Base-by-base conservation (phyloP, 805 yeast species). In the Grigorovia humatica region DNA sequence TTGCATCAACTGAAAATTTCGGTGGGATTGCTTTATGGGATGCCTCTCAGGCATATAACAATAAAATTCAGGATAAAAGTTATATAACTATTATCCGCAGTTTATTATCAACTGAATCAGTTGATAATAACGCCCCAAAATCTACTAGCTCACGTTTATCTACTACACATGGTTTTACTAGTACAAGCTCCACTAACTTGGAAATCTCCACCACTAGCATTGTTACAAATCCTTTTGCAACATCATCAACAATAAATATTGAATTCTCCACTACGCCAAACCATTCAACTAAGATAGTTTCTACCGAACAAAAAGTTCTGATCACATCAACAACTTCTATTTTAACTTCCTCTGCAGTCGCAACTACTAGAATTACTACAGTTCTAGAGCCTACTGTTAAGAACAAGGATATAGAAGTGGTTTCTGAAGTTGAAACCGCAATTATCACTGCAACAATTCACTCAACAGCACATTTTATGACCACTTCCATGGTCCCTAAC, bases 1-100 rank as follows among this genome's bases (percentile, higher is more conserved):
- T 90, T 58, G 86, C 88, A 15, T 73, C 83, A 9, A 80, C 79
- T 56, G 78, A 78, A 18, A 75, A 76, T 59, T 85, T 89, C 63
- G 96, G 95, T 49, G 98, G 98, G 56, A 76, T 90, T 61, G 80
- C 84, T 76, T 70, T 89, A 54, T 90, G 98, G 97, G 96, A 88
- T 68, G 96, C 95, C 13, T 81, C 89, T 44, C 85, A 83, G 61
- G 90, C 82, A 44, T 67, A 73, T 53, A 74, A 78, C 56, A 71
- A 74, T 50, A 60, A 64, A 47, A 71, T 73, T 41, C 71, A 72
- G 53, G 83, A 78, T 41, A 60, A 56, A 27, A 55, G 74, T 13
- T 78, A 74, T 54, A 75, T 74, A 13, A 64, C 62, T 35, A 71
- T 68, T 43, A 62, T 80, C 65, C 77, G 78, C 63, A 53, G 64